These are phyloP conservation scores for Leccinum griseonigrum DNA, from an alignment of 1,284 basidiomycete genomes.

Conservation along the genomic window DNA sequence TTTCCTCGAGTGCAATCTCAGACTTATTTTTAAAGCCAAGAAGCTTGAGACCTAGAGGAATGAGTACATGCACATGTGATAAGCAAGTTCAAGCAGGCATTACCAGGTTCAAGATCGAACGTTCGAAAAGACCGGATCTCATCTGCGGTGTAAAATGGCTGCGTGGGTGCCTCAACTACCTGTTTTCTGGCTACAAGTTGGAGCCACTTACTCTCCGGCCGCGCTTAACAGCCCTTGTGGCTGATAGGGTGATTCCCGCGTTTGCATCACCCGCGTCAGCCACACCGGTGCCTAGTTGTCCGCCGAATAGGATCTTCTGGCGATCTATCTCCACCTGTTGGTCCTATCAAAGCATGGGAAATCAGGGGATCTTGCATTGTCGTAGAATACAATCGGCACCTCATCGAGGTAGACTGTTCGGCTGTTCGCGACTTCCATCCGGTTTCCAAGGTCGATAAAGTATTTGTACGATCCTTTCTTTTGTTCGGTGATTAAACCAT, in stretches of 20 bases:
- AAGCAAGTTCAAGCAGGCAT: conserved; percentile 20
- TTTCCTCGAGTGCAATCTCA: conserved; percentile 80
- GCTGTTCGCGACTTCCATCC: conserved; percentile 69
- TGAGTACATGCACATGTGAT: neutral
- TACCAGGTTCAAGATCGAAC: conserved; percentile 73
- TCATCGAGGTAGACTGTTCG: conserved; percentile 78
- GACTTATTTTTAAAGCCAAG: conserved; percentile 87
- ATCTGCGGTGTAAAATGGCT: conserved; percentile 85
- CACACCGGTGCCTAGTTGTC: conserved; percentile 49
- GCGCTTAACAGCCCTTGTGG: conserved; percentile 43
- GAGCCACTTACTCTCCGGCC: conserved; percentile 45
- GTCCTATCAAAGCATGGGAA: conserved; percentile 41
- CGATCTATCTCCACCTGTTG: conserved; percentile 59
- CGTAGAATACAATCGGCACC: conserved; percentile 37
- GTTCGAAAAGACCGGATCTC: conserved; percentile 83
- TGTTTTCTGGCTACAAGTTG: neutral
- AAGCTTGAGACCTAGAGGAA: conserved; percentile 68
- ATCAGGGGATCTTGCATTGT: conserved; percentile 12
- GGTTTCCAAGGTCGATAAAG: conserved; percentile 76
- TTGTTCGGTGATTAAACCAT: conserved; percentile 83
- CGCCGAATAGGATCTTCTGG: conserved; percentile 58
- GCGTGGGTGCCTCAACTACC: conserved; percentile 31
- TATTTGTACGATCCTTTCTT: conserved; percentile 78
- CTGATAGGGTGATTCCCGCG: conserved; percentile 22
- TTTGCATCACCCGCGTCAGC: conserved; percentile 47